Evolutionary conservation across 805 yeast genomes (phyloP), one percentile per base, ranked within the genome.

Genomic region (Torulaspora franciscae): DNA sequence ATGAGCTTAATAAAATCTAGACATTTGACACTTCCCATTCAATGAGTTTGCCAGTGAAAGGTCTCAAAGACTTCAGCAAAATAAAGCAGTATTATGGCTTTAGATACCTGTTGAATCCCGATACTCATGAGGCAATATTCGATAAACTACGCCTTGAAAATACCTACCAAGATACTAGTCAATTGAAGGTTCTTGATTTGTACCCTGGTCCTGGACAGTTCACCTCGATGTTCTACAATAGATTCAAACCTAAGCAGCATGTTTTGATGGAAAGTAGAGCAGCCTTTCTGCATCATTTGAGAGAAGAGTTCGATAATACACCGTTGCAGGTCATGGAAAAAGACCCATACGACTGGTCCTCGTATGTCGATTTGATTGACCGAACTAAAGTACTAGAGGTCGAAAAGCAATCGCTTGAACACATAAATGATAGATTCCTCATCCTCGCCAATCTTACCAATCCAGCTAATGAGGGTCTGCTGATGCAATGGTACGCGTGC

Each of bases 401-500:
- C 0, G 62, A 52, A 8, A 50, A 43, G 3, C 64, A 67, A 47
- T 37, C 63, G 4, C 57, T 75, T 33, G 68, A 66, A 50, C 61
- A 67, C 13, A 60, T 81, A 14, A 79, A 83, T 61, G 68, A 75
- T 44, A 73, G 73, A 44, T 69, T 85, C 22, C 63, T 85, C 27
- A 69, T 80, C 26, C 66, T 80, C 5, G 90, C 81, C 2, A 79
- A 81, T 56, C 67, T 83, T 24, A 72, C 84, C 0, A 69, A 73
- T 15, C 40, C 58, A 29, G 58, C 68, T 7, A 85, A 84, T 9
- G 93, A 83, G 59, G 79, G 83, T 40, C 72, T 86, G 13, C 62
- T 84, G 22, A 80, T 84, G 45, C 95, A 87, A 65, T 84, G 88
- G 80, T 62, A 84, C 26, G 75, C 74, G 48, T 84, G 95, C 63